Conservation (phyloP, 2,329 filamentous ascomycete species). For the Nectriaceae sp. region DNA sequence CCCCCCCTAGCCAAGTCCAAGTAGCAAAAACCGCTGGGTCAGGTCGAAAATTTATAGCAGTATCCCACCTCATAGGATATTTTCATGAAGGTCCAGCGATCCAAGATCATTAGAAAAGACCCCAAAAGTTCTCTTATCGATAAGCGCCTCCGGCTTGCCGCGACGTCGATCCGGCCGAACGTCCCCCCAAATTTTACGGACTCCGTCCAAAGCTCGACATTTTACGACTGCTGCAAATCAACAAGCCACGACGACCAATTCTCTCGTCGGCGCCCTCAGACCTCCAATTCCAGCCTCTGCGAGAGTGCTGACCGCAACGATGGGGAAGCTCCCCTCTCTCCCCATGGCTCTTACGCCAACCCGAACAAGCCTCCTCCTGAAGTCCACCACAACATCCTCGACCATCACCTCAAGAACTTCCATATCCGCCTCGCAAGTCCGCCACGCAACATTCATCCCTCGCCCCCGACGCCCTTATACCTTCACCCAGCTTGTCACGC, state of each 20-base stretch:
- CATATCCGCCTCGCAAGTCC: constrained; percentile 57
- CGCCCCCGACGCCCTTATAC: constrained; percentile 92
- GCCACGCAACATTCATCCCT: constrained; percentile 81
- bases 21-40: too few relatives aligned
- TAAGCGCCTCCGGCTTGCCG: constrained; percentile 16
- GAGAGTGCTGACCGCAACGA: constrained; percentile 13
- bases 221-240: constrained; percentile 10
- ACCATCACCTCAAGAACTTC: constrained; percentile 13
- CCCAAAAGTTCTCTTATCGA: constrained; percentile 28
- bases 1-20: too few relatives aligned
- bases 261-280: neutral
- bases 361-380: constrained; percentile 30
- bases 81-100: too few relatives aligned
- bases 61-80: too few relatives aligned
- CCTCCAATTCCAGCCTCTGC: neutral
- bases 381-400: constrained; percentile 26
- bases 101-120: neutral
- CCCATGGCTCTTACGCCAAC: constrained; percentile 32
- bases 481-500: constrained; percentile 94
- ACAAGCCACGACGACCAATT: constrained; percentile 14
- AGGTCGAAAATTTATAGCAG: too few relatives aligned
- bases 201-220: constrained; percentile 1
- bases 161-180: constrained; percentile 1
- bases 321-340: constrained; percentile 32
- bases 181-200: constrained; percentile 30